Evolutionary conservation across 2,329 filamentous ascomycete genomes (phyloP), one percentile per base, ranked within the genome.

Genomic region (Albifimbria verrucaria): DNA sequence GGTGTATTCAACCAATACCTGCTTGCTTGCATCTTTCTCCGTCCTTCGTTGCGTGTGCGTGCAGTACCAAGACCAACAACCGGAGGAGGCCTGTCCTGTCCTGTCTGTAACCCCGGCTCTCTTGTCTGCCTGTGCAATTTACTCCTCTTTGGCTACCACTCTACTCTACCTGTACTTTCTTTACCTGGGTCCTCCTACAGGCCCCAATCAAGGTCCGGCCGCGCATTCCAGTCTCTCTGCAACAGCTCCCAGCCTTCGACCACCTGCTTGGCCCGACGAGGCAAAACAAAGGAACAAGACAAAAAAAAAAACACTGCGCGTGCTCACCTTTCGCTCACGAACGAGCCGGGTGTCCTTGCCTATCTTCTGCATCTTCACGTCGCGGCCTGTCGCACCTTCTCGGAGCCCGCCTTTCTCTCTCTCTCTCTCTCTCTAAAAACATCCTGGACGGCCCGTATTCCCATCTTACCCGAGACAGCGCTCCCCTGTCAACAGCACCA

Each of bases 141-240:
- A 7, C 15, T 15, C 26, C 15, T 15, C 26, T 32, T 32, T 32
- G 26, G 26, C 26, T 32, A 15, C 26, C 26, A 32, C 26, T 15
- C 15, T n/a, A n/a, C n/a, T n/a, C n/a, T n/a, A 12, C 23, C 48
- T 55, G 36, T 23, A 48, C 26, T n/a, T 39, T 12, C 32, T 39
- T 12, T 39, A 39, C 32, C 32, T 39, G 32, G 32, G 12, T 39
- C 5, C 18, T 17, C 12, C 12, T n/a, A 4, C 32, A 39, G 32
- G 32, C 32, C 32, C 32, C 32, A 39, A 17, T n/a, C 12, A 21
- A 46, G 12, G 49, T 46, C 32, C 52, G 41, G 51, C 49, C 43
- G 22, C 54, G 26, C 56, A 54, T 56, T 57, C 54, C 56, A 56
- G 52, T 51, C 54, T 25, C 15, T 21, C 32, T n/a, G 32, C 32